These are phyloP conservation scores for Fomitopsis serialis DNA, from an alignment of 768 basidiomycete genomes.

Conservation along the genomic window DNA sequence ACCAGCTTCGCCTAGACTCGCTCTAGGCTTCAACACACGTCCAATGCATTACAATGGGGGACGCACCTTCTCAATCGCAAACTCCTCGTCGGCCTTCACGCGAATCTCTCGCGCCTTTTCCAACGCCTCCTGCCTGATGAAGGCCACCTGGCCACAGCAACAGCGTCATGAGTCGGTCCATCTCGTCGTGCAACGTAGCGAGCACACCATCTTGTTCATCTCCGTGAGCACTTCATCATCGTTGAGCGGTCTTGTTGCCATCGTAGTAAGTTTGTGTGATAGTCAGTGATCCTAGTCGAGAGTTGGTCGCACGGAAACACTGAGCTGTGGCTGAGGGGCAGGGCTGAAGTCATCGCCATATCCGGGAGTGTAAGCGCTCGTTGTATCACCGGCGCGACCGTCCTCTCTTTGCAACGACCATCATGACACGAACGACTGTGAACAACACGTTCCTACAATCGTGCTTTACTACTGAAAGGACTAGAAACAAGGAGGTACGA, in stretches of 20 bases:
- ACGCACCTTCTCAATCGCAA: constrained; percentile 92
- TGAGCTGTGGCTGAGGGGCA: neutral
- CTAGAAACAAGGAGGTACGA: no score
- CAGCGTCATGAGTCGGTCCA: neutral
- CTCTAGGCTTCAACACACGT: neutral
- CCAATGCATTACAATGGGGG: neutral
- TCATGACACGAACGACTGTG: no score
- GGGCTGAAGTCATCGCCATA: neutral
- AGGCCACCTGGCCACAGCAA: constrained; percentile 67
- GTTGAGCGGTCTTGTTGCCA: constrained; percentile 76
- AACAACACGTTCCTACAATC: neutral
- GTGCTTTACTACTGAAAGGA: no score
- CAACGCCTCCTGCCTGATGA: constrained; percentile 97
- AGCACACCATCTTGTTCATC: constrained; percentile 96
- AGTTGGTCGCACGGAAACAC: neutral
- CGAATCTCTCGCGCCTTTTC: constrained; percentile 97
- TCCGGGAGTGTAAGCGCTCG: neutral
- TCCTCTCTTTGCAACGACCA: no score
- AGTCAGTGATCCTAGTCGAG: neutral
- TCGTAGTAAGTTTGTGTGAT: constrained; percentile 20
- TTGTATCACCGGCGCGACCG: no score
- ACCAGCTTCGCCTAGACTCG: constrained; percentile 84
- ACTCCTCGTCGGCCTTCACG: constrained; percentile 98
- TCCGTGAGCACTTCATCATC: constrained; percentile 94
- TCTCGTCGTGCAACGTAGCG: constrained; percentile 1